Percentiles rank a stretch among this genome's conserved stretches.
These are phyloP conservation scores for Kodamaea kakaduensis DNA, from an alignment of 805 yeast genomes.

Conservation along the genomic window DNA sequence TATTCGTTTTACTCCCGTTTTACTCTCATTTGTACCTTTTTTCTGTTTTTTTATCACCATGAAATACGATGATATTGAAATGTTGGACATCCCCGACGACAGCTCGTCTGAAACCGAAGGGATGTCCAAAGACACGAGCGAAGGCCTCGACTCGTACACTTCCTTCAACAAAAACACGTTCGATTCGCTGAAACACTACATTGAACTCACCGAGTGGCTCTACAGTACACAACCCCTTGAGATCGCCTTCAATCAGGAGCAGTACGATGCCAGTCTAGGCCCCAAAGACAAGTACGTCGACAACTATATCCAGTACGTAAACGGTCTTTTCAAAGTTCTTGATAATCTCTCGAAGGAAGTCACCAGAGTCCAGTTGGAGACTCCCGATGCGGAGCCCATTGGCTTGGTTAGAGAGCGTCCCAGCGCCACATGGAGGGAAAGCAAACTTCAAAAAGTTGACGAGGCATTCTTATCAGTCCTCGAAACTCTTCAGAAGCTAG, in stretches of 20 bases:
- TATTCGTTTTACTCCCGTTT: no score
- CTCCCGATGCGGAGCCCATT: conserved; percentile 23
- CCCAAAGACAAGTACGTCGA: conserved; percentile 32
- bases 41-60: no score
- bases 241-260: conserved; percentile 40
- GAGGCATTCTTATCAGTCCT: conserved; percentile 25
- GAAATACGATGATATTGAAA: conserved; percentile 36
- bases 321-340: conserved; percentile 48
- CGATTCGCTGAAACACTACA: conserved; percentile 19
- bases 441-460: conserved; percentile 14
- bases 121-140: conserved; percentile 11
- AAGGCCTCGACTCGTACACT: conserved; percentile 2
- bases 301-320: conserved; percentile 45
- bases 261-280: conserved; percentile 33
- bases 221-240: conserved; percentile 29
- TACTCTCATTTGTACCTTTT: no score
- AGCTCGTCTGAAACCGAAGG: conserved; percentile 19
- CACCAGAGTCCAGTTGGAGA: conserved; percentile 13
- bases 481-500: conserved; percentile 27
- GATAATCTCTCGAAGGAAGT: conserved; percentile 29
- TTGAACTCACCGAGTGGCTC: conserved; percentile 48
- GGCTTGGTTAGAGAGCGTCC: conserved; percentile 27
- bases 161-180: conserved; percentile 7
- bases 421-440: conserved; percentile 5
- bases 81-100: conserved; percentile 42